phyloP scores from a whole-genome alignment of 371 early-diverging fungal genomes.

The Entomophthora muscae region DNA sequence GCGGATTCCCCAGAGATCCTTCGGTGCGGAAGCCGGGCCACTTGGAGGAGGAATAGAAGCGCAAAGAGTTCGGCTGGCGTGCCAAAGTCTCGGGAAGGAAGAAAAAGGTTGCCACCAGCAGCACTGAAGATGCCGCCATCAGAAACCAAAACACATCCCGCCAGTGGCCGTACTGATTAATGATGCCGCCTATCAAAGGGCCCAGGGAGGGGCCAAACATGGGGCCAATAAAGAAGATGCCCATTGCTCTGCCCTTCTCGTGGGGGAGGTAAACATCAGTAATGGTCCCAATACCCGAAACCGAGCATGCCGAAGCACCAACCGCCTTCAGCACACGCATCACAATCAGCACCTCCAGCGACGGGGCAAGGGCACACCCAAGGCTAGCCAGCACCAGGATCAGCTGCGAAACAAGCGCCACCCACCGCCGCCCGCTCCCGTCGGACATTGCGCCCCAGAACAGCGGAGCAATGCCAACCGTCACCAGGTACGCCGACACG shows the following conservation, averaged over 20 bases:
- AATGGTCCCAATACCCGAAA: constrained; percentile 54
- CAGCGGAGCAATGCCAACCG: constrained; percentile 40
- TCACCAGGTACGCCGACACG: constrained; percentile 29
- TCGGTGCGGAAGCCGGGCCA: no score
- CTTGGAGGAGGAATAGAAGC: no score
- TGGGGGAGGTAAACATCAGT: constrained; percentile 22
- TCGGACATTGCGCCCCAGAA: constrained; percentile 54
- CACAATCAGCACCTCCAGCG: constrained; percentile 26
- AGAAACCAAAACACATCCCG: background rate
- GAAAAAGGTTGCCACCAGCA: background rate
- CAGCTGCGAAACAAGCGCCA: constrained; percentile 33
- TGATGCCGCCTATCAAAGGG: background rate
- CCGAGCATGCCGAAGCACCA: constrained; percentile 48
- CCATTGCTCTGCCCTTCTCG: constrained; percentile 34
- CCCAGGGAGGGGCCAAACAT: constrained; percentile 22
- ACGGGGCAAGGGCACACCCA: constrained; percentile 36
- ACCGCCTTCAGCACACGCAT: constrained; percentile 45
- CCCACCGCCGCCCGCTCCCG: constrained; percentile 33
- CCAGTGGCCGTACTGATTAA: constrained; percentile 6
- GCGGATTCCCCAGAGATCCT: no score
- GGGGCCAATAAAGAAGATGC: constrained; percentile 34
- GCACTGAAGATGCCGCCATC: background rate
- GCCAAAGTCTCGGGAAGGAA: background rate
- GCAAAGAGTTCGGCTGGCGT: no score
- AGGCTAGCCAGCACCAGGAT: constrained; percentile 35